These are phyloP conservation scores for Phytopythium boreale DNA, from an alignment of 352 stramenopile genomes.

Conservation along the genomic window DNA sequence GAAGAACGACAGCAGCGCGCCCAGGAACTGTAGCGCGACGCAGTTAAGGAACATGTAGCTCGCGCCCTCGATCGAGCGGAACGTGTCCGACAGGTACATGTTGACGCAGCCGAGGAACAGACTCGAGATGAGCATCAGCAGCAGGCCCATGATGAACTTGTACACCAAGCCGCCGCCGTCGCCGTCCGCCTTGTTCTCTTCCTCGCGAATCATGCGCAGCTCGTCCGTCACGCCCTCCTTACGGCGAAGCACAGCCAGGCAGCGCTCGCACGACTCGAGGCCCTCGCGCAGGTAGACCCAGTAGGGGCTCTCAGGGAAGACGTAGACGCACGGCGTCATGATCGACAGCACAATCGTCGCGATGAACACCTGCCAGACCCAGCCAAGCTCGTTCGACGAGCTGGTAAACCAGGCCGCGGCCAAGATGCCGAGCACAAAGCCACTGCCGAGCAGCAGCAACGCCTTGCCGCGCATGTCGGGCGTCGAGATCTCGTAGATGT, in stretches of 20 bases:
- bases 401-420: conserved; percentile 65
- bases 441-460: conserved; percentile 65
- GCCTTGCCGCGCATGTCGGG: conserved; percentile 81
- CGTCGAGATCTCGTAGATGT: conserved; percentile 87
- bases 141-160: conserved; percentile 67
- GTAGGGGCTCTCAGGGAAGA: conserved; percentile 84
- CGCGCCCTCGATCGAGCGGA: conserved; percentile 51
- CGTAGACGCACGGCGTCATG: conserved; percentile 78
- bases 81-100: conserved; percentile 71
- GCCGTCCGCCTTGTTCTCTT: conserved; percentile 40
- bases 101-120: conserved; percentile 65
- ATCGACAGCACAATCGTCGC: conserved; percentile 73
- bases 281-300: conserved; percentile 82
- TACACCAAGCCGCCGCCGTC: conserved; percentile 34
- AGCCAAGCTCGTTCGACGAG: conserved; percentile 70
- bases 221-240: conserved; percentile 76
- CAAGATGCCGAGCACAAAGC: conserved; percentile 64
- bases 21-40: conserved; percentile 59
- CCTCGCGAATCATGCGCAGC: conserved; percentile 73
- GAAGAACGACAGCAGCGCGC: conserved; percentile 81
- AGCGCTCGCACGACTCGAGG: conserved; percentile 69
- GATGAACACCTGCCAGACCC: conserved; percentile 86
- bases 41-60: conserved; percentile 84
- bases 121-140: conserved; percentile 68
- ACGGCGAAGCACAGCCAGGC: conserved; percentile 64